These are phyloP conservation scores for Aureobasidium sp. DNA, from an alignment of 2,329 filamentous ascomycete species.

Conservation along the genomic window DNA sequence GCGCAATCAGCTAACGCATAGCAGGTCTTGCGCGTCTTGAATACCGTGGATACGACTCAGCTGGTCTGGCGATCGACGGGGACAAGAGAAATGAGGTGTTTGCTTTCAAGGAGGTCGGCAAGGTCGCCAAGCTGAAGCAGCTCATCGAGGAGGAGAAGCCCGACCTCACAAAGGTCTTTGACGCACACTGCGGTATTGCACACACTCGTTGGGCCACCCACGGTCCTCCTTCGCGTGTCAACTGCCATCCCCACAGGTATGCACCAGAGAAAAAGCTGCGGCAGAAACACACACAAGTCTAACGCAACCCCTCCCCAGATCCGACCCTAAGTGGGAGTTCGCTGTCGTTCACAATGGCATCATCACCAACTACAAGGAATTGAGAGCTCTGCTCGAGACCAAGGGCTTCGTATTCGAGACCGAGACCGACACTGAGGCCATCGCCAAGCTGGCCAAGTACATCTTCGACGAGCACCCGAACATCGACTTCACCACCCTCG, in stretches of 20 bases:
- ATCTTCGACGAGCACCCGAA: slow-evolving; percentile 89
- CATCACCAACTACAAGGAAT: slow-evolving; percentile 99
- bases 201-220: slow-evolving; percentile 99
- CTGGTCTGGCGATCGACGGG: slow-evolving; percentile 89
- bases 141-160: slow-evolving; percentile 77
- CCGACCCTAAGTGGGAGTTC: slow-evolving; percentile 93
- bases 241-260: slow-evolving; percentile 98
- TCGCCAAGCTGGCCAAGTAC: slow-evolving; percentile 98
- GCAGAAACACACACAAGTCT: background rate
- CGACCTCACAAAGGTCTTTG: slow-evolving; percentile 87
- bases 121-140: slow-evolving; percentile 92
- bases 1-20: slow-evolving; percentile 17
- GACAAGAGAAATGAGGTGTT: slow-evolving; percentile 98
- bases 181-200: slow-evolving; percentile 96
- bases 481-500: slow-evolving; percentile 91
- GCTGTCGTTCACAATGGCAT: slow-evolving; percentile 98
- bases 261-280: slow-evolving; percentile 19
- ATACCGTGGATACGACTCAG: slow-evolving; percentile 98
- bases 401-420: slow-evolving; percentile 99
- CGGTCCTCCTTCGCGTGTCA: slow-evolving; percentile 82
- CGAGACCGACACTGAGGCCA: slow-evolving; percentile 98
- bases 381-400: slow-evolving; percentile 82
- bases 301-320: slow-evolving; percentile 47
- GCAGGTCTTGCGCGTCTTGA: slow-evolving; percentile 88
- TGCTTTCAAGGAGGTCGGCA: slow-evolving; percentile 98